Evolutionary conservation across 768 basidiomycete genomes (phyloP).

Genomic region (Mycena rebaudengoi): DNA sequence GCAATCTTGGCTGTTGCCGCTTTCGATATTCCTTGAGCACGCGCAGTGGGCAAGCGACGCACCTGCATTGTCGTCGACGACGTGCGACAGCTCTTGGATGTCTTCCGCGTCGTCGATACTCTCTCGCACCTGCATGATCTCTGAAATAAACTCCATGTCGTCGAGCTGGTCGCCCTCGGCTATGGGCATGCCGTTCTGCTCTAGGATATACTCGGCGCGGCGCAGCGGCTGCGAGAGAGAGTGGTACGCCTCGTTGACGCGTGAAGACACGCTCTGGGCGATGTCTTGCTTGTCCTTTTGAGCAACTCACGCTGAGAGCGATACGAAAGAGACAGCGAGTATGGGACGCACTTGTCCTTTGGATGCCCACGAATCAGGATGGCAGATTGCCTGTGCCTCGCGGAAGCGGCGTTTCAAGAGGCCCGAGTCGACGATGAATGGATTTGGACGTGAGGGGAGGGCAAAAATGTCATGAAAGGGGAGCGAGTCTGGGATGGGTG

Average conservation of each 20-base stretch:
- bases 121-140: constrained; percentile 84
- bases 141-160: constrained; percentile 74
- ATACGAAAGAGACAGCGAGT: too few relatives aligned
- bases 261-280: constrained; percentile 74
- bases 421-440: constrained; percentile 71
- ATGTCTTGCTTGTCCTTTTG: constrained; percentile 54
- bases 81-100: constrained; percentile 53
- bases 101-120: constrained; percentile 72
- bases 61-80: constrained; percentile 67
- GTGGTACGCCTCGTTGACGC: constrained; percentile 85
- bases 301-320: too few relatives aligned
- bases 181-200: constrained; percentile 62
- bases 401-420: constrained; percentile 74
- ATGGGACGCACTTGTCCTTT: constrained; percentile 61
- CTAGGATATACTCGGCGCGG: constrained; percentile 85
- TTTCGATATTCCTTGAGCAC: not conserved
- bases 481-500: constrained; percentile 59
- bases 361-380: constrained; percentile 88
- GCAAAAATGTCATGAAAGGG: constrained; percentile 77
- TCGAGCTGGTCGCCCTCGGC: constrained; percentile 77
- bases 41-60: constrained; percentile 23
- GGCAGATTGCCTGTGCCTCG: constrained; percentile 76
- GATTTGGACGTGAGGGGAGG: constrained; percentile 67
- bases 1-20: constrained; percentile 58
- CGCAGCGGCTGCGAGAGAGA: constrained; percentile 75